Evolutionary conservation across 106 monocot species (phyloP).

Genomic region (Dioscorea dumetorum): DNA sequence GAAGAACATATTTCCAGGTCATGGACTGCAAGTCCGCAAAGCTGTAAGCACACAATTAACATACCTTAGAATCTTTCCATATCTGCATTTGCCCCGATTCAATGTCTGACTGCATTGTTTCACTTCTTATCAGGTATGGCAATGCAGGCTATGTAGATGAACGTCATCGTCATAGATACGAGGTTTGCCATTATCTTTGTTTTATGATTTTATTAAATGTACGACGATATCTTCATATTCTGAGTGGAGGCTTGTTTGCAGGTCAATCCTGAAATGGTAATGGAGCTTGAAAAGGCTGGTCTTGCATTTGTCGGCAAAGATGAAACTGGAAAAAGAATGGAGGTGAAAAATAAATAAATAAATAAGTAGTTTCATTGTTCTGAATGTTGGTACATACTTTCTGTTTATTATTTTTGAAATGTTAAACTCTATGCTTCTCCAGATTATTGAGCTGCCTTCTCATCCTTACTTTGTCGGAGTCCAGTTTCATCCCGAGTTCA

Average conservation of each 20-base stretch:
- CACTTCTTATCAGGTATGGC: conserved; percentile 46
- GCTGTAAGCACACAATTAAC: conserved; percentile 44
- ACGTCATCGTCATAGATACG: conserved; percentile 93
- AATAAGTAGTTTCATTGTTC: too few species aligned
- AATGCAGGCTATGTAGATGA: conserved; percentile 70
- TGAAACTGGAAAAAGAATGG: conserved; percentile 79
- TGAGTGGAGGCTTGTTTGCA: background rate
- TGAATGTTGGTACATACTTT: too few species aligned
- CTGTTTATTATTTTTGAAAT: too few species aligned
- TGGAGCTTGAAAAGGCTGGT: conserved; percentile 67
- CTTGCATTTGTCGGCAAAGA: conserved; percentile 93
- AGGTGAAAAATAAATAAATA: conserved; percentile 23
- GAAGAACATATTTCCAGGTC: conserved; percentile 55
- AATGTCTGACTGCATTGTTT: background rate
- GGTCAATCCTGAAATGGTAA: conserved; percentile 89
- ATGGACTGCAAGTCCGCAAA: conserved; percentile 59
- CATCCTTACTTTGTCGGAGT: conserved; percentile 92
- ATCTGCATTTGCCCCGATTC: background rate
- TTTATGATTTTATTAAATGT: background rate
- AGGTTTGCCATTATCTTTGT: conserved; percentile 33
- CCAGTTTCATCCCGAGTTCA: conserved; percentile 98
- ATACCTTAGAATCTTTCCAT: background rate
- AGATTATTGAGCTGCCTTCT: conserved; percentile 83
- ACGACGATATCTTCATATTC: background rate
- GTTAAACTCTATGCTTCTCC: conserved; percentile 13